Evolutionary conservation across 768 basidiomycete species (phyloP).

Genomic region (Amyloporia xantha): DNA sequence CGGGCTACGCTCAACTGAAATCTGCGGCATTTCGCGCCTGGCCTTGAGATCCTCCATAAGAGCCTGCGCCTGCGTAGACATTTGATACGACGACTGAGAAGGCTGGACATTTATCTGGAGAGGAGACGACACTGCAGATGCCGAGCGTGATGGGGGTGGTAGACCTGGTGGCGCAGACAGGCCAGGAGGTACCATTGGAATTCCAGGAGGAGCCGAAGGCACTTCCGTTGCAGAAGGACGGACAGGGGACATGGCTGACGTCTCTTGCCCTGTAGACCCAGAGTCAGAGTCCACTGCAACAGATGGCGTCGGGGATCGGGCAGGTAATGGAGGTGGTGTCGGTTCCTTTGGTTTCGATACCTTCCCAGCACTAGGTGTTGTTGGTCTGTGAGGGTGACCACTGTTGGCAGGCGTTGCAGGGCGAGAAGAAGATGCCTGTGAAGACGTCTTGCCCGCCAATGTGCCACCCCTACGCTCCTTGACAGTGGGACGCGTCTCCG

Average conservation of each 20-base stretch:
- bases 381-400: slow-evolving; percentile 35
- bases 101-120: slow-evolving; percentile 43
- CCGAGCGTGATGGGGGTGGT: slow-evolving; percentile 32
- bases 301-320: slow-evolving; percentile 37
- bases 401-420: slow-evolving; percentile 46
- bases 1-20: slow-evolving; percentile 40
- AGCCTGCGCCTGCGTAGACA: slow-evolving; percentile 80
- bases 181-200: slow-evolving; percentile 49
- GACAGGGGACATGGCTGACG: slow-evolving; percentile 30
- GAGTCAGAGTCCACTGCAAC: slow-evolving; percentile 44
- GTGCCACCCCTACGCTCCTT: slow-evolving; percentile 39
- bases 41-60: slow-evolving; percentile 79
- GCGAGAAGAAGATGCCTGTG: slow-evolving; percentile 48
- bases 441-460: slow-evolving; percentile 34
- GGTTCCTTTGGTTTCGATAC: slow-evolving; percentile 34
- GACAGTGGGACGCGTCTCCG: slow-evolving; percentile 9
- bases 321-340: slow-evolving; percentile 28
- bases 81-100: slow-evolving; percentile 68
- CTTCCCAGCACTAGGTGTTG: slow-evolving; percentile 37
- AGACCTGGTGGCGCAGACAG: slow-evolving; percentile 49
- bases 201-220: slow-evolving; percentile 41
- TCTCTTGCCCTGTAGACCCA: slow-evolving; percentile 38
- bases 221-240: slow-evolving; percentile 31
- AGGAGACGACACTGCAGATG: slow-evolving; percentile 41
- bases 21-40: slow-evolving; percentile 53